Percentiles rank a stretch among this genome's conserved stretches.
Conservation (phyloP, 441 rosid genomes). For the Pelargonium fulgidum region DNA sequence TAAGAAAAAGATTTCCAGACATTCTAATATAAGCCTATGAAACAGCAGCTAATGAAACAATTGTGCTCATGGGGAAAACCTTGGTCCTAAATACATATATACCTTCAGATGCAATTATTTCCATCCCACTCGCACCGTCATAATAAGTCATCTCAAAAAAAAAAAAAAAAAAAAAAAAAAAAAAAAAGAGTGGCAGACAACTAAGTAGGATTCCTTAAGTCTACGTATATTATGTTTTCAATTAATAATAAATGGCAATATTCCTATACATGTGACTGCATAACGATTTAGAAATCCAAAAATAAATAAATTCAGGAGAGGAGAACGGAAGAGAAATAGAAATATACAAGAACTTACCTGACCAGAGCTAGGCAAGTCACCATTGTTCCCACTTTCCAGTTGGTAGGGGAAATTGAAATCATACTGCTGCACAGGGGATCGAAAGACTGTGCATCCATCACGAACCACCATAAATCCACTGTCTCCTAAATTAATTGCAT, state of each 20-base stretch:
- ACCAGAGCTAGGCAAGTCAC: slow-evolving; percentile 69
- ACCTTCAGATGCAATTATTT: not conserved
- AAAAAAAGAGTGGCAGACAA: not conserved
- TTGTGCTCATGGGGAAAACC: not conserved
- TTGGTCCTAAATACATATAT: not conserved
- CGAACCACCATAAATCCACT: slow-evolving; percentile 90
- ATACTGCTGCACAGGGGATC: slow-evolving; percentile 84
- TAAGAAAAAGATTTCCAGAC: too few relatives aligned
- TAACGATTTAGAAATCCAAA: too few relatives aligned
- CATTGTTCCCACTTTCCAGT: slow-evolving; percentile 61
- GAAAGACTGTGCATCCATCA: slow-evolving; percentile 72
- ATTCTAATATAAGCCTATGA: too few relatives aligned
- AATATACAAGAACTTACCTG: slow-evolving; percentile 37
- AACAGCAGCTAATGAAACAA: not conserved
- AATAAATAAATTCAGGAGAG: too few relatives aligned
- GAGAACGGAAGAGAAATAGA: not conserved
- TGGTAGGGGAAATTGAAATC: slow-evolving; percentile 81
- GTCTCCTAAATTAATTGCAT: slow-evolving; percentile 75
- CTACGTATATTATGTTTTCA: not conserved
- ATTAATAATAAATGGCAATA: not conserved
- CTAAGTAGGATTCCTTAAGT: not conserved
- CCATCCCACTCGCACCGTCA: not conserved
- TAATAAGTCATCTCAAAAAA: not conserved
- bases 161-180: too few relatives aligned
- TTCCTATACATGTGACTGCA: too few relatives aligned